Percentiles rank a stretch among this genome's conserved stretches.
phyloP scores from a whole-genome alignment of 1,284 basidiomycete species.

The Mycosarcoma maydis region DNA sequence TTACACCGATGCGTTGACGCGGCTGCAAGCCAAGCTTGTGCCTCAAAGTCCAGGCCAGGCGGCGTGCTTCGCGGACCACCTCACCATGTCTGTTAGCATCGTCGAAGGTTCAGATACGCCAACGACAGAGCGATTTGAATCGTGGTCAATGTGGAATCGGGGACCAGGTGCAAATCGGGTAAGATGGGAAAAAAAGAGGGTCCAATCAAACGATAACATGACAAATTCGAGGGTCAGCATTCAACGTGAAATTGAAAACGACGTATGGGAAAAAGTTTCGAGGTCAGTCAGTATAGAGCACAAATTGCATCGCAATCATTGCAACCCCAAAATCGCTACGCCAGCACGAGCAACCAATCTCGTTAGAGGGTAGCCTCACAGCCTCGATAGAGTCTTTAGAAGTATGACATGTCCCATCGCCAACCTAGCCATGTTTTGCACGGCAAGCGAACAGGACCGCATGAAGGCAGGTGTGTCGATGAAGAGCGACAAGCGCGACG shows the following conservation, averaged over 20 bases:
- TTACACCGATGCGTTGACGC: slow-evolving; percentile 56
- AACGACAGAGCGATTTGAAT: background rate
- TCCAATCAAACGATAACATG: background rate
- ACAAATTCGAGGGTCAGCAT: background rate
- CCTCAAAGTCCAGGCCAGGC: slow-evolving; percentile 49
- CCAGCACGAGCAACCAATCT: too few species aligned
- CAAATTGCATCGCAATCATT: too few species aligned
- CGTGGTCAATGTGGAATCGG: background rate
- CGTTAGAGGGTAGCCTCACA: too few species aligned
- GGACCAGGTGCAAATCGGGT: background rate
- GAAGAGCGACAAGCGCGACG: too few species aligned
- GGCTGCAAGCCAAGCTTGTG: slow-evolving; percentile 53
- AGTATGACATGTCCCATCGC: too few species aligned
- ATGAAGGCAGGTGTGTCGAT: too few species aligned
- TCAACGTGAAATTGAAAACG: background rate
- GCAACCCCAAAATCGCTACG: too few species aligned
- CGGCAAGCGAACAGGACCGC: too few species aligned
- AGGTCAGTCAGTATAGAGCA: too few species aligned
- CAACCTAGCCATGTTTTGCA: too few species aligned
- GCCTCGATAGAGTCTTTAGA: too few species aligned
- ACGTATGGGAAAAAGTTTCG: slow-evolving; percentile 5
- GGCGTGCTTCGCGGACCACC: slow-evolving; percentile 40
- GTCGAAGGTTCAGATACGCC: background rate
- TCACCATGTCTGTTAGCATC: slow-evolving; percentile 34
- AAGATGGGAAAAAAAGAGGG: slow-evolving; percentile 8